These are phyloP conservation scores for Oxytropis ochrocephala DNA, from an alignment of 306 rosid species.

Conservation along the genomic window DNA sequence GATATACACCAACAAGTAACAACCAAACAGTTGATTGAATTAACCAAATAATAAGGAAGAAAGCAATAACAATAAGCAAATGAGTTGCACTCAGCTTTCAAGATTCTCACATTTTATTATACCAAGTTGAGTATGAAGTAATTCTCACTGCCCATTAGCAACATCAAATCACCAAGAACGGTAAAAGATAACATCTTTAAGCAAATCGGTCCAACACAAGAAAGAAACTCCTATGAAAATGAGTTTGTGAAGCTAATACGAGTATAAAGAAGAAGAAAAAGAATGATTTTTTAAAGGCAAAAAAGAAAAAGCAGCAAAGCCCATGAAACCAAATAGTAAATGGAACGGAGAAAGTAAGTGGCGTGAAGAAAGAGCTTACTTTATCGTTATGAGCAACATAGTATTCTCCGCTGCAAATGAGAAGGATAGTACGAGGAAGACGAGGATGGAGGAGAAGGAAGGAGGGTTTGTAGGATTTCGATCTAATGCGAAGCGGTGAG, in stretches of 20 bases:
- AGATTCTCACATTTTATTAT: neutral
- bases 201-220: neutral
- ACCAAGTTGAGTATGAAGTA: neutral
- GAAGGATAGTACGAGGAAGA: neutral
- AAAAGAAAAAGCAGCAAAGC: constrained; percentile 14
- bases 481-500: constrained; percentile 34
- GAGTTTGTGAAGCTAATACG: neutral
- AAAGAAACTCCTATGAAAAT: neutral
- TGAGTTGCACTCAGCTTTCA: neutral
- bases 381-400: constrained; percentile 1
- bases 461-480: constrained; percentile 18
- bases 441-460: neutral
- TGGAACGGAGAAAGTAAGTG: neutral
- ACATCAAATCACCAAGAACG: neutral
- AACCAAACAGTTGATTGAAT: neutral
- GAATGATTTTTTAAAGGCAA: neutral
- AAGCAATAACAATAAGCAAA: neutral
- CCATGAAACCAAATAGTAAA: neutral
- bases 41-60: neutral
- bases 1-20: neutral
- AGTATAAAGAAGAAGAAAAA: neutral
- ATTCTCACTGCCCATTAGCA: neutral
- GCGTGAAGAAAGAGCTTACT: constrained; percentile 27
- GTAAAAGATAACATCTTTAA: neutral
- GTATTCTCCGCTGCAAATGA: constrained; percentile 15